Base-by-base conservation (phyloP, 2,329 filamentous ascomycete species). In the Arthrobotrys sphaeroides region DNA sequence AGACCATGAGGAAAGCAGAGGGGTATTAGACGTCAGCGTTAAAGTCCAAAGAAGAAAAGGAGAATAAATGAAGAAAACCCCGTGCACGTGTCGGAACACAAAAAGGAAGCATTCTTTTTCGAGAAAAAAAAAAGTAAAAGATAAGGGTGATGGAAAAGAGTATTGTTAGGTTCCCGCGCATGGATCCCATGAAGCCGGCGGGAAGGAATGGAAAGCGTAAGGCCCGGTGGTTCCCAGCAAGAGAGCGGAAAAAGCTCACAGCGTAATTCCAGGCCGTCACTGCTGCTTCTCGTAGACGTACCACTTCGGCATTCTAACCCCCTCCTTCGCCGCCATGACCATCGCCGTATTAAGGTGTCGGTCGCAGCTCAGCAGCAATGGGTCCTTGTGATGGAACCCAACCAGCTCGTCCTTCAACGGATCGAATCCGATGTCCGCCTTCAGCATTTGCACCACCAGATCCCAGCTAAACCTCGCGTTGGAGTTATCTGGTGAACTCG, bases 241-340 rank as follows among this genome's bases (percentile, higher is more conserved):
- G 16, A 20, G 3, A 45, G 24, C 12, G 22, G n/a, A 26, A 51
- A 13, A 38, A 47, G 18, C 10, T 20, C 20, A 40, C 9, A 6
- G 3, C 16, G 49, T n/a, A 10, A 22, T 47, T 5, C n/a, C 6
- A 53, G 12, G 38, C 43, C 12, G 9, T 62, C 28, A 22, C 53
- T 73, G 61, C 42, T 69, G 64, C 64, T 75, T 75, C 49, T 68
- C 64, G 22, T 69, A 75, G 18, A 75, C 72, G 40, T 75, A 75
- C 72, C 72, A 75, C 57, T 75, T 75, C n/a, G 64, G 72, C 72
- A 75, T 75, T 31, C 72, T 68, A n/a, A 75, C 72, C 16, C 72
- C 72, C 16, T 75, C 72, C 57, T 75, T 75, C 7, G 72, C 72
- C n/a, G 72, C 64, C 72, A 75, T 75, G 26, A 68, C 65, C 47